These are phyloP conservation scores for Lentinula guzmanii DNA, from an alignment of 768 basidiomycete species.

Conservation along the genomic window DNA sequence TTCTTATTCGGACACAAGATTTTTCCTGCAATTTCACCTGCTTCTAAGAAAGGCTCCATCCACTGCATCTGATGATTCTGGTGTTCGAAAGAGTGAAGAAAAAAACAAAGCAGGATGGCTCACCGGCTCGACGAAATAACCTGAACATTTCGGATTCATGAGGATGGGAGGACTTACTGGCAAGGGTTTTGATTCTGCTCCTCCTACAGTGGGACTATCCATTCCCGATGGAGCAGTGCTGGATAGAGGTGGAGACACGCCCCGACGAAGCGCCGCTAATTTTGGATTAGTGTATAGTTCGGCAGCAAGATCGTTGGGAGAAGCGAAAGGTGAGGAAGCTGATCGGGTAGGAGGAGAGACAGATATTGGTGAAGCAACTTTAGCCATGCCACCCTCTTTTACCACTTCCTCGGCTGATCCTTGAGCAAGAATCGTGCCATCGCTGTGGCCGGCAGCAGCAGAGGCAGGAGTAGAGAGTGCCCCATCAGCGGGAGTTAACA, in stretches of 20 bases:
- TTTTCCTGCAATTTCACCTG: conserved; percentile 82
- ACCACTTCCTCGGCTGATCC: neutral
- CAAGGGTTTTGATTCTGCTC: conserved; percentile 27
- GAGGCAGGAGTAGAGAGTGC: neutral
- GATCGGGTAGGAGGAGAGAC: neutral
- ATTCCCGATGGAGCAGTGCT: conserved; percentile 15
- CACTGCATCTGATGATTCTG: conserved; percentile 69
- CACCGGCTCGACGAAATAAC: conserved; percentile 96
- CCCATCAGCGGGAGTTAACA: conserved; percentile 19
- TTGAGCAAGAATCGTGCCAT: neutral
- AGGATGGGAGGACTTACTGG: conserved; percentile 62
- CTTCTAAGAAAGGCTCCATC: conserved; percentile 83
- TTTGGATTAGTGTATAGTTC: conserved; percentile 37
- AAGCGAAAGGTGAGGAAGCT: conserved; percentile 22
- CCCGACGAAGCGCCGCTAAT: conserved; percentile 30
- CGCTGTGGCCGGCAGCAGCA: neutral
- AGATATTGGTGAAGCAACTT: neutral
- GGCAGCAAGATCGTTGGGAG: conserved; percentile 32
- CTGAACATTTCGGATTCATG: conserved; percentile 81
- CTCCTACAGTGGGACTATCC: conserved; percentile 28
- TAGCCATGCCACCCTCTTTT: neutral
- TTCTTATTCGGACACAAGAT: conserved; percentile 89
- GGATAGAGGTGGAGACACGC: conserved; percentile 9
- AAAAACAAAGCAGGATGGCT: conserved; percentile 21
- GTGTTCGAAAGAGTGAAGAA: neutral